A percentile compares a stretch with the other conserved stretches of the same genome.
These are phyloP conservation scores for Coemansia sp. DNA, from an alignment of 192 early-diverging fungal genomes.

Conservation along the genomic window DNA sequence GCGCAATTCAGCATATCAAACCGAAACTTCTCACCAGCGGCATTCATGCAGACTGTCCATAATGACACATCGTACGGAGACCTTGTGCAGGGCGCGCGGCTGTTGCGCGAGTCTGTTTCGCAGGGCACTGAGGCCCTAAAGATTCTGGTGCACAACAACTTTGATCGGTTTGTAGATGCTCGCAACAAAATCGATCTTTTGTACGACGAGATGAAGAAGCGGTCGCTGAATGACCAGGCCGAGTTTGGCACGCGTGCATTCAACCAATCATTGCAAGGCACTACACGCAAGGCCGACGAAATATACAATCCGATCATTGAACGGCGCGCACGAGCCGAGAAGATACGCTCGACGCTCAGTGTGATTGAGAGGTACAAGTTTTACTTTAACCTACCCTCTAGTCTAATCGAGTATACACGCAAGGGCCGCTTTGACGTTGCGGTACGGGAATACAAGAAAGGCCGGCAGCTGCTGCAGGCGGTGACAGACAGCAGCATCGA, in stretches of 20 bases:
- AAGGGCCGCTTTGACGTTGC: conserved; percentile 88
- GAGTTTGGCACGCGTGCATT: conserved; percentile 82
- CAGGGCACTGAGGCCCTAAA: conserved; percentile 85
- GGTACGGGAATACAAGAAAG: conserved; percentile 96
- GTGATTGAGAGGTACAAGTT: conserved; percentile 96
- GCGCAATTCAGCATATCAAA: conserved; percentile 52
- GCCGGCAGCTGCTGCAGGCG: conserved; percentile 73
- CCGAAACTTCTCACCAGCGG: conserved; percentile 64
- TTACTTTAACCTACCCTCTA: conserved; percentile 94
- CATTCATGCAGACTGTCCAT: conserved; percentile 83
- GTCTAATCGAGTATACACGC: conserved; percentile 76
- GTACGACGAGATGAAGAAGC: conserved; percentile 87
- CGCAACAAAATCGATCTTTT: conserved; percentile 93
- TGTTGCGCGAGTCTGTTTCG: conserved; percentile 69
- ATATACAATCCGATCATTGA: conserved; percentile 87
- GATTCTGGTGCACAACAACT: conserved; percentile 90
- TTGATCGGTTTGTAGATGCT: conserved; percentile 94
- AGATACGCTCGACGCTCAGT: conserved; percentile 83
- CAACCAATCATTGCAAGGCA: conserved; percentile 66
- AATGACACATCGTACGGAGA: conserved; percentile 81
- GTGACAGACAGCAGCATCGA: conserved; percentile 45
- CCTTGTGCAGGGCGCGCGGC: conserved; percentile 71
- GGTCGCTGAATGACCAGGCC: conserved; percentile 75
- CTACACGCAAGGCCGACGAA: conserved; percentile 65
- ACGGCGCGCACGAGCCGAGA: conserved; percentile 80